phyloP scores from a whole-genome alignment of 2,329 filamentous ascomycete species.

The Ophiostoma fasciatum region DNA sequence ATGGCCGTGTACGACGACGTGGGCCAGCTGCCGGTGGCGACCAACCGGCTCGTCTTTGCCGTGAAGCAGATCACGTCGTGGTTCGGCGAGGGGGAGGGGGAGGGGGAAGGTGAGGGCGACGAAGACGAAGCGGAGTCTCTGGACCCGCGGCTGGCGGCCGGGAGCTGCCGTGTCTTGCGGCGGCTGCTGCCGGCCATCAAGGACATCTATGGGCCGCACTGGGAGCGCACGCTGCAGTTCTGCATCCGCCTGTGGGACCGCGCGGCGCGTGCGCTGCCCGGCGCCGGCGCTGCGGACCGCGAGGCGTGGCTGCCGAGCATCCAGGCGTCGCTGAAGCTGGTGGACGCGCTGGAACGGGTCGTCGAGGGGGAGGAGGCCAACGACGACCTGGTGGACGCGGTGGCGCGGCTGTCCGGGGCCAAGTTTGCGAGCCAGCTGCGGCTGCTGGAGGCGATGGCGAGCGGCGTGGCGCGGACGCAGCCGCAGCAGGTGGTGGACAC shows the following conservation, averaged over 20 bases:
- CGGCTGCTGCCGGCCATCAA: slow-evolving; percentile 57
- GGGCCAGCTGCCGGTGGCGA: slow-evolving; percentile 40
- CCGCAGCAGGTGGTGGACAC: slow-evolving; percentile 63
- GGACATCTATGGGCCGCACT: slow-evolving; percentile 79
- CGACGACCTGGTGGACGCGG: slow-evolving; percentile 68
- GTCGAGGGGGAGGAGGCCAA: slow-evolving; percentile 73
- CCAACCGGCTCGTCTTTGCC: slow-evolving; percentile 65
- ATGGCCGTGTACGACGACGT: slow-evolving; percentile 32
- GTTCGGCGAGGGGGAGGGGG: slow-evolving; percentile 30
- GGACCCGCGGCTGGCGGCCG: slow-evolving; percentile 27
- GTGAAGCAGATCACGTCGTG: slow-evolving; percentile 64
- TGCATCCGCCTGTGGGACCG: slow-evolving; percentile 43
- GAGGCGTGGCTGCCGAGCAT: slow-evolving; percentile 48
- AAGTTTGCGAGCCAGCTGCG: slow-evolving; percentile 45
- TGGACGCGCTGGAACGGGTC: slow-evolving; percentile 45
- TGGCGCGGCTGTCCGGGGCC: slow-evolving; percentile 42
- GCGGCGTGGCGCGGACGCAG: slow-evolving; percentile 23
- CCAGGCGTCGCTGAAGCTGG: slow-evolving; percentile 59
- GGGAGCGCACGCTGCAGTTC: slow-evolving; percentile 51
- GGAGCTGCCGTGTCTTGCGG: slow-evolving; percentile 42
- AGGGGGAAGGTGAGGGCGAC: slow-evolving; percentile 20
- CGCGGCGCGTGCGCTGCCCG: slow-evolving; percentile 16
- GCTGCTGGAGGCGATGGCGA: slow-evolving; percentile 9
- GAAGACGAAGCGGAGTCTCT: slow-evolving; percentile 12
- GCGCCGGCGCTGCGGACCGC: slow-evolving; percentile 24